phyloP scores from a whole-genome alignment of 768 basidiomycete genomes.

The Serendipita sp. region DNA sequence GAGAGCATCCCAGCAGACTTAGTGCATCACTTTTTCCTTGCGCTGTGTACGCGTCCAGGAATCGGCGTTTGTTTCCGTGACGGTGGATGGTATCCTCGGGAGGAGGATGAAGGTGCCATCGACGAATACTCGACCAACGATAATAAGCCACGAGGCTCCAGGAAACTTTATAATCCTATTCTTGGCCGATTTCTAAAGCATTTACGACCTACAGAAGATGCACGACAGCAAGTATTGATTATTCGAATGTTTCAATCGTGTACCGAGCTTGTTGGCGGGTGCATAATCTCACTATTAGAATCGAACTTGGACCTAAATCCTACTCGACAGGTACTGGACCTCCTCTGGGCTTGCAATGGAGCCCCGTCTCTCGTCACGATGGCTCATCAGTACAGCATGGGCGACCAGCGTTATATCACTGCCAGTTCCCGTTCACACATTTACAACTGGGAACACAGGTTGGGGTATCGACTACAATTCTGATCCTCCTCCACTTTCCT shows the following conservation, averaged over 20 bases:
- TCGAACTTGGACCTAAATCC: slow-evolving; percentile 11
- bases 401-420: slow-evolving; percentile 65
- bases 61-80: slow-evolving; percentile 77
- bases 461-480: slow-evolving; percentile 35
- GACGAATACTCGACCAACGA: slow-evolving; percentile 19
- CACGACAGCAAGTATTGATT: slow-evolving; percentile 69
- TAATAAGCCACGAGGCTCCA: slow-evolving; percentile 10
- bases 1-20: slow-evolving; percentile 56
- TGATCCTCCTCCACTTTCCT: slow-evolving; percentile 54
- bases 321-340: slow-evolving; percentile 48
- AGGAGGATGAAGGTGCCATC: slow-evolving; percentile 25
- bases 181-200: slow-evolving; percentile 55
- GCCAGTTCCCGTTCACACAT: slow-evolving; percentile 47
- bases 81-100: slow-evolving; percentile 79
- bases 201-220: slow-evolving; percentile 79
- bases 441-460: slow-evolving; percentile 32
- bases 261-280: slow-evolving; percentile 77
- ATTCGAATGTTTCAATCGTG: slow-evolving; percentile 65
- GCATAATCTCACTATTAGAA: slow-evolving; percentile 14
- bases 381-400: slow-evolving; percentile 81
- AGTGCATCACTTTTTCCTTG: slow-evolving; percentile 74
- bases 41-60: slow-evolving; percentile 67
- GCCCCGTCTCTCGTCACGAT: slow-evolving; percentile 73
- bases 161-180: slow-evolving; percentile 65
- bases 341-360: slow-evolving; percentile 57